Conservation (phyloP, 352 stramenopile species). For the Globisporangium spiculum region DNA sequence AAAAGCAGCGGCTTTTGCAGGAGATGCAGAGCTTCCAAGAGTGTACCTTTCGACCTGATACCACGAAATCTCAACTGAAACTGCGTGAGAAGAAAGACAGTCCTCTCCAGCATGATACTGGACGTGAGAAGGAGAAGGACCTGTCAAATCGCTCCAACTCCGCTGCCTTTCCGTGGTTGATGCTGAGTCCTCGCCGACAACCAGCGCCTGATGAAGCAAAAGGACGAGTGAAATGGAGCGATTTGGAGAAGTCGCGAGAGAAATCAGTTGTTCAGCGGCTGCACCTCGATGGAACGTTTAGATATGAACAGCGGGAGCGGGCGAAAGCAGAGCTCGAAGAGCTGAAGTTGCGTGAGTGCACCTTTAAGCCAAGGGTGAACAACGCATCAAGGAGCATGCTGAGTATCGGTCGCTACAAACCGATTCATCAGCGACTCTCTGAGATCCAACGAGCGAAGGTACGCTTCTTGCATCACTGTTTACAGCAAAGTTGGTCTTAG, state of each 20-base stretch:
- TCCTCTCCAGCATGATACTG: background rate
- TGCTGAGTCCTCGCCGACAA: slow-evolving; percentile 48
- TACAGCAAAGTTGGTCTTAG: background rate
- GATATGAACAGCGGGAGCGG: slow-evolving; percentile 56
- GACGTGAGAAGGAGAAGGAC: background rate
- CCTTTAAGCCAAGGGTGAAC: slow-evolving; percentile 72
- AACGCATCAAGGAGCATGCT: slow-evolving; percentile 35
- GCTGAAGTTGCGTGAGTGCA: slow-evolving; percentile 51
- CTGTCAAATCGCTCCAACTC: background rate
- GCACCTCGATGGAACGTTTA: slow-evolving; percentile 52
- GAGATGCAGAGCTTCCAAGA: slow-evolving; percentile 63
- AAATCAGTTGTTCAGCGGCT: slow-evolving; percentile 53
- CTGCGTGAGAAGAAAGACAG: background rate
- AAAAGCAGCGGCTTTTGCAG: slow-evolving; percentile 53
- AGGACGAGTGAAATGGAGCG: slow-evolving; percentile 10
- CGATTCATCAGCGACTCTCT: slow-evolving; percentile 58
- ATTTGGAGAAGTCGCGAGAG: slow-evolving; percentile 10
- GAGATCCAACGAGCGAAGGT: slow-evolving; percentile 74
- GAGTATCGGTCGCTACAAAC: slow-evolving; percentile 47
- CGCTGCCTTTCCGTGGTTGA: slow-evolving; percentile 54
- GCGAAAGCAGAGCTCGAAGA: slow-evolving; percentile 48
- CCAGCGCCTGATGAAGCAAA: background rate
- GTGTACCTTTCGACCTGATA: slow-evolving; percentile 68
- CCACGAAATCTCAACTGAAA: slow-evolving; percentile 20
- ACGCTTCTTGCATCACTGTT: background rate